Base-by-base conservation (phyloP, 352 stramenopile genomes). In the Phytopythium litorale region DNA sequence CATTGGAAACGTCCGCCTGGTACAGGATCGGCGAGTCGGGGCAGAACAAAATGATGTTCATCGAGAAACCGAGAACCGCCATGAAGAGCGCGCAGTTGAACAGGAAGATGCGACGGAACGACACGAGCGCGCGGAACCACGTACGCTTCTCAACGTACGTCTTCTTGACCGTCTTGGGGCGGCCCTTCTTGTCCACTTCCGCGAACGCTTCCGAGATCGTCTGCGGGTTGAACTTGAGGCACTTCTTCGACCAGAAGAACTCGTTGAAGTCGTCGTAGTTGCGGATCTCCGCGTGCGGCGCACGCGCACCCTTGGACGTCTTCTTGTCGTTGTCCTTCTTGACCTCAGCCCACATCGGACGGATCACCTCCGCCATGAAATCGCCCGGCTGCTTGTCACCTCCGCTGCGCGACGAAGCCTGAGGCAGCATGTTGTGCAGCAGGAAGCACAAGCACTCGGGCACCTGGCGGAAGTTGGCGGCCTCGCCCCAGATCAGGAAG, bases 251-350 rank as follows among this genome's bases (percentile, higher is more conserved):
- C 86, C 86, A 95, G 64, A 95, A 95, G 46, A 93, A 95, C 71
- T 95, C 86, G 67, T 95, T 95, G 52, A 95, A 95, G 58, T 95
- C 86, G 46, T 95, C 86, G 65, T 95, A 95, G 70, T 93, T 93
- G 16, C 86, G 82, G 42, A 95, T 92, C 59, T 95, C 79, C 9
- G 65, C 51, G 63, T 95, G 86, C 15, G 82, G 61, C 11, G 86
- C 84, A 7, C 86, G 82, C 13, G 79, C 79, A 16, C 86, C 86
- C 63, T 92, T 86, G 9, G 79, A 68, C 7, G 86, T 95, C 70
- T 95, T 95, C 73, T 95, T 95, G 78, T 93, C 84, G 49, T 91
- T 92, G 63, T 95, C 86, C 33, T 87, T 87, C 73, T 92, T 93
- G 21, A 95, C 30, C 62, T 95, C 86, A 4, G 46, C 48, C 74